Evolutionary conservation across 768 basidiomycete genomes (phyloP).

Genomic region (Lactifluus echinatus): DNA sequence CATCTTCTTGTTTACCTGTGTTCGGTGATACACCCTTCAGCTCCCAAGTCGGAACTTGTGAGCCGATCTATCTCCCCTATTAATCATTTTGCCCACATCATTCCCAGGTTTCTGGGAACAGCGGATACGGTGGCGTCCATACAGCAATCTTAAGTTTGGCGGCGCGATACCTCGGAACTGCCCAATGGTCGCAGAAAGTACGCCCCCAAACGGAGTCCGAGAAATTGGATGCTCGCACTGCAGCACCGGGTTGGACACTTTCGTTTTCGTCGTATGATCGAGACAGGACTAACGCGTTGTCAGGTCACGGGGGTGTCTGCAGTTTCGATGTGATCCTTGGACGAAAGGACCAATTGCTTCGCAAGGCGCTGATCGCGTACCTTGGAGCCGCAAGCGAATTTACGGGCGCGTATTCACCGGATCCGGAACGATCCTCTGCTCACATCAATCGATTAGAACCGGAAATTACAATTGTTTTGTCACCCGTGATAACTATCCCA

Average conservation of each 20-base stretch:
- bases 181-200: slow-evolving; percentile 48
- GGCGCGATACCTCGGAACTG: slow-evolving; percentile 56
- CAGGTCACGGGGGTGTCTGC: slow-evolving; percentile 45
- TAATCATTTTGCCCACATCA: background rate
- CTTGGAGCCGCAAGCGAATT: slow-evolving; percentile 66
- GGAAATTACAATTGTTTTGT: slow-evolving; percentile 63
- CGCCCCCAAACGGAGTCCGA: slow-evolving; percentile 62
- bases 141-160: slow-evolving; percentile 67
- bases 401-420: slow-evolving; percentile 38
- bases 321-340: slow-evolving; percentile 53
- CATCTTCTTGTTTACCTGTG: slow-evolving; percentile 71
- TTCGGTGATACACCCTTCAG: slow-evolving; percentile 54
- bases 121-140: slow-evolving; percentile 84
- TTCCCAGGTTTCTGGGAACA: slow-evolving; percentile 45
- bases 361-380: slow-evolving; percentile 56
- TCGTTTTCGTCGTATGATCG: slow-evolving; percentile 1
- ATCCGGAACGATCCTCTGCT: background rate
- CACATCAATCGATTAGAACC: slow-evolving; percentile 37
- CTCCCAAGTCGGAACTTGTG: slow-evolving; percentile 74
- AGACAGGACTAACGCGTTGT: background rate
- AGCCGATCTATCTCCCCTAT: slow-evolving; percentile 25
- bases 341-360: slow-evolving; percentile 47
- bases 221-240: slow-evolving; percentile 41
- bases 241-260: slow-evolving; percentile 53
- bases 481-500: slow-evolving; percentile 52